These are phyloP conservation scores for Bocquillonia castaneifolia DNA, from an alignment of 441 rosid species.

Conservation along the genomic window DNA sequence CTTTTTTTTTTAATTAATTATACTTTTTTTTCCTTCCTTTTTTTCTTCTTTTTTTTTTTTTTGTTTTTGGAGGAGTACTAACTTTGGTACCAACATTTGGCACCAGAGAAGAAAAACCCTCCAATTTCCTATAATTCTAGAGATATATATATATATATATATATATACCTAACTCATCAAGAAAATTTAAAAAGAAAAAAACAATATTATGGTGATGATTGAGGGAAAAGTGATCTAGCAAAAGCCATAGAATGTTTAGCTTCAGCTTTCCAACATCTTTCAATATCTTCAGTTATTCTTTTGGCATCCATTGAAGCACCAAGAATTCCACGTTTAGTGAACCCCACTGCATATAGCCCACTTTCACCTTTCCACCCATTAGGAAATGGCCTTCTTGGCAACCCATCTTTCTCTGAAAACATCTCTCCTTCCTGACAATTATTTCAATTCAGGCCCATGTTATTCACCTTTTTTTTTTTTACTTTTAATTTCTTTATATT, in stretches of 20 bases:
- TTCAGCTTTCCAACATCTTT: conserved; percentile 26
- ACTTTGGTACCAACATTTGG: conserved; percentile 18
- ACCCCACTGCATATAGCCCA: conserved; percentile 78
- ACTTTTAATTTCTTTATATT: neutral
- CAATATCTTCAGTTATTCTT: conserved; percentile 58
- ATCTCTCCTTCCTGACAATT: conserved; percentile 51
- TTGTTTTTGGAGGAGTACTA: conserved; percentile 28
- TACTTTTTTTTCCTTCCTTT: conserved; percentile 1
- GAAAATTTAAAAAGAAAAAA: conserved; percentile 5
- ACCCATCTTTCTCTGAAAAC: conserved; percentile 70
- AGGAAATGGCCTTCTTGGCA: conserved; percentile 59
- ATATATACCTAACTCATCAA: neutral
- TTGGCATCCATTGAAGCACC: conserved; percentile 71
- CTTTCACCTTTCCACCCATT: conserved; percentile 74
- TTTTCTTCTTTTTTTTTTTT: neutral
- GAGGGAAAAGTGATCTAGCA: conserved; percentile 23
- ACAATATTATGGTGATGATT: conserved; percentile 11
- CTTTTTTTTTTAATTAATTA: neutral
- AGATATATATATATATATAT: neutral
- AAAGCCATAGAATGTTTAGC: conserved; percentile 30
- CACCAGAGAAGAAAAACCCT: conserved; percentile 20
- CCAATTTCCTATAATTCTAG: conserved; percentile 11
- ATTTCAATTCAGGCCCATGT: conserved; percentile 17
- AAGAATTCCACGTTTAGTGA: conserved; percentile 68
- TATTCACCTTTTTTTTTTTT: neutral